Base-by-base conservation (phyloP, 768 basidiomycete genomes). In the Lactarius indigo region DNA sequence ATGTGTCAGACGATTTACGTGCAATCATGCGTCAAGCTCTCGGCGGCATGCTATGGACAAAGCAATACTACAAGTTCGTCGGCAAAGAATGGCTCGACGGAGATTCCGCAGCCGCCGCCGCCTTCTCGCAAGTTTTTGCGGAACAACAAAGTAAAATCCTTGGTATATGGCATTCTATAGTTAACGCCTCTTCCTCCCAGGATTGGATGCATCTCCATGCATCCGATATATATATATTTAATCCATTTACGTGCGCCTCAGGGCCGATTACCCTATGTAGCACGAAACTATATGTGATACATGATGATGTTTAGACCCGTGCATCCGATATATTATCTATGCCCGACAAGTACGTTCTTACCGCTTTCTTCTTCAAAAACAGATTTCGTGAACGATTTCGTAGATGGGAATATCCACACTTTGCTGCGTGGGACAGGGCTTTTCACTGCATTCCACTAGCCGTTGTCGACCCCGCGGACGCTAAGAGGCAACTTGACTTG, bases 381-480 rank as follows among this genome's bases (percentile, higher is more conserved):
- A 20, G 59, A 57, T 54, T 26, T 35, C 47, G 44, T 44, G 61
- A 59, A 60, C 57, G 70, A 59, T 67, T 62, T 68, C 56, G 5
- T 61, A 92, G 89, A 76, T 92, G 97, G 97, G 97, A 99, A 78
- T 98, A 98, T 75, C 97, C 97, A 0, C 98, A 97, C 83, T 98
- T 99, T 73, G 96, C 96, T 0, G 96, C 96, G 59, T 96, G 94
- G 94, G 93, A 96, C 75, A 94, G 91, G 0, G 97, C 97, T n/a
- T 99, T 99, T 82, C 97, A 99, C 74, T 98, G 96, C 73, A 94
- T 99, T 70, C 97, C 97, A 0, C 85, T 99, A 17, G 97, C 97
- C 13, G 86, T 98, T 69, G 91, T 99, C 35, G 97, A 99, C 74
- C 90, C 97, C 1, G 81, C 87, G 1, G 98, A 97, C 73, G 96